phyloP scores from a whole-genome alignment of 2,329 filamentous ascomycete species.

The Fusarium haematococcum region DNA sequence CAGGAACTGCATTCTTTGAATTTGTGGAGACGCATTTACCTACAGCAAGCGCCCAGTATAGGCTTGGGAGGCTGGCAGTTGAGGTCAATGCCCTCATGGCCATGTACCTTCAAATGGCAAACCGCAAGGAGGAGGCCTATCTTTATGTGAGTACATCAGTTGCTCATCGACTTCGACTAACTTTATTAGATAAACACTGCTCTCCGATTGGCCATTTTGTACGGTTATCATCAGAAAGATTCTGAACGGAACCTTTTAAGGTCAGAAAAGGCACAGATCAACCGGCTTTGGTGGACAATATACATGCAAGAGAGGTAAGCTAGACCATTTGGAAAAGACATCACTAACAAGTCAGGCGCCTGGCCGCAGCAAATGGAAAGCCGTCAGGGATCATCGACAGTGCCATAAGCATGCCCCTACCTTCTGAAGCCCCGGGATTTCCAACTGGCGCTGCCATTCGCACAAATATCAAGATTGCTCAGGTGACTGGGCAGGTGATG shows the following conservation, averaged over 20 bases:
- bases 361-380: not conserved
- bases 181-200: not conserved
- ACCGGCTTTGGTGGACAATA: not conserved
- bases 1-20: not conserved
- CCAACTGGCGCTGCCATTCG: not conserved
- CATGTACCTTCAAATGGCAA: slow-evolving; percentile 17
- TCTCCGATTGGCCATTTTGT: not conserved
- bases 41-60: not conserved
- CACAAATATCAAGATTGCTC: not conserved
- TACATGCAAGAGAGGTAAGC: not conserved
- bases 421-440: not conserved
- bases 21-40: not conserved
- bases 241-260: not conserved
- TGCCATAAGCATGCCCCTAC: not conserved
- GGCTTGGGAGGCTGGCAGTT: slow-evolving; percentile 2
- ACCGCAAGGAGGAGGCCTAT: slow-evolving; percentile 16
- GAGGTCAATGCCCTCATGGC: slow-evolving; percentile 16
- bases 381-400: not conserved
- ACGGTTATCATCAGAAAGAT: not conserved
- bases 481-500: not conserved
- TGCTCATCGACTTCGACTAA: accelerated
- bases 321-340: not conserved
- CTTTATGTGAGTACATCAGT: not conserved
- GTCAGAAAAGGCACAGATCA: not conserved
- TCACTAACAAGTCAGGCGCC: not conserved